Evolutionary conservation across 768 basidiomycete genomes (phyloP), one percentile per base, ranked within the genome.

Genomic region (Daedalea quercina): DNA sequence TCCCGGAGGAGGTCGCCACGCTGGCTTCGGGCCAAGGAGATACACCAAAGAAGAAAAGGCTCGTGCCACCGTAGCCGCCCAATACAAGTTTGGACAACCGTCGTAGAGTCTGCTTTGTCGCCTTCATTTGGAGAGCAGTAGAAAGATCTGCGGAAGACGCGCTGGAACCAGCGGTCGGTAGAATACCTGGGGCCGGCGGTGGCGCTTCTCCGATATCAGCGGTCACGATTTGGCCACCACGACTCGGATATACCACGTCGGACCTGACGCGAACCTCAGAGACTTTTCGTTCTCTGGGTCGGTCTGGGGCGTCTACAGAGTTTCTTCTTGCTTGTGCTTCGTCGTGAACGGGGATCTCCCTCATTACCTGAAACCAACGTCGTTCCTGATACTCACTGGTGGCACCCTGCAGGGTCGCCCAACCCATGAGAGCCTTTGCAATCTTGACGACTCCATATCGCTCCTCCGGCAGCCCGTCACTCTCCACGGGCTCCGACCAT

Each of bases 31-130:
- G 56, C 42, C 54, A 37, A 9, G 67, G 68, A 0, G 78, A 70
- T 8, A 90, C 76, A 7, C 90, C 90, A 57, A 92, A 92, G 69
- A 93, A 91, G 33, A 90, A 67, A 25, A 91, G 73, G 44, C 81
- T 84, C 0, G 89, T 84, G 1, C 90, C 90, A 13, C 90, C 90
- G 59, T 93, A 92, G 2, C 89, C 87, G 1, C 87, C 90, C 7
- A 93, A 72, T 1, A 87, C 86, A 70, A 93, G 80, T 65, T 90
- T 90, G 13, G 87, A 90, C 35, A 90, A 74, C 11, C 90, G 77
- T 23, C 88, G 79, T n/a, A 92, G 68, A 11, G 85, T 87, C 19
- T 76, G 65, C 62, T 85, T 86, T 52, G 89, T 71, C 37, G 45
- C 86, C 82, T 1, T 71, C 56, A 54, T 76, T 67, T 9, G 75